Evolutionary conservation across 495 filamentous ascomycete genomes (phyloP).

Genomic region (Trichoderma erinaceum): DNA sequence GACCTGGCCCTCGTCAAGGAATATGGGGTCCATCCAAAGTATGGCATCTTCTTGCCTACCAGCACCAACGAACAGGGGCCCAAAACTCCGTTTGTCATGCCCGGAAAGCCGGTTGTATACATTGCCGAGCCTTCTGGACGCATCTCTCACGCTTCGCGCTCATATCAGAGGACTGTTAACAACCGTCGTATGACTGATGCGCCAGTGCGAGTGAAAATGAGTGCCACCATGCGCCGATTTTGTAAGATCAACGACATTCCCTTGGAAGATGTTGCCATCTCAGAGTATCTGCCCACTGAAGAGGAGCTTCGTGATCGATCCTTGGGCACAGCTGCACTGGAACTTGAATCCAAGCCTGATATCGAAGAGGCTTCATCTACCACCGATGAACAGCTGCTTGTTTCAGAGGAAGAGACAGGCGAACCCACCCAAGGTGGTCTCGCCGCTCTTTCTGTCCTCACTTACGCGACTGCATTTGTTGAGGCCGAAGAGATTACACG

Average conservation of each 20-base stretch:
- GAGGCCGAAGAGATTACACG: slow-evolving; percentile 1
- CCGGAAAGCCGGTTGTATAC: slow-evolving; percentile 33
- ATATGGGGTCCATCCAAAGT: slow-evolving; percentile 37
- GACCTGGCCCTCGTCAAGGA: slow-evolving; percentile 37
- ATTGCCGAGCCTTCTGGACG: slow-evolving; percentile 27
- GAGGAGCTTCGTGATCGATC: slow-evolving; percentile 22
- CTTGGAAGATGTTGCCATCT: slow-evolving; percentile 27
- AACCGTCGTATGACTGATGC: background rate
- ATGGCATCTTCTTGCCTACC: slow-evolving; percentile 34
- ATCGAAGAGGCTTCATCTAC: background rate
- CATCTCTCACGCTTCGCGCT: slow-evolving; percentile 36
- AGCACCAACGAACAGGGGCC: slow-evolving; percentile 25
- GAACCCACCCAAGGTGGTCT: background rate
- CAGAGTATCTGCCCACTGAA: slow-evolving; percentile 21
- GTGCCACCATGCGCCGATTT: slow-evolving; percentile 21
- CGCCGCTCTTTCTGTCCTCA: slow-evolving; percentile 3
- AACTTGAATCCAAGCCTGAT: slow-evolving; percentile 10
- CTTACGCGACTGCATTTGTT: slow-evolving; percentile 10
- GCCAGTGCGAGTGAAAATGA: slow-evolving; percentile 5
- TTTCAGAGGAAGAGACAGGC: background rate
- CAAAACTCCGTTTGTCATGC: slow-evolving; percentile 26
- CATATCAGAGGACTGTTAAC: slow-evolving; percentile 25
- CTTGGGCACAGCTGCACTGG: slow-evolving; percentile 3
- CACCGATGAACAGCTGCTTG: background rate
- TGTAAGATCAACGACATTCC: slow-evolving; percentile 31